Evolutionary conservation across 2,329 filamentous ascomycete species (phyloP).

Genomic region (Truncatella angustata): DNA sequence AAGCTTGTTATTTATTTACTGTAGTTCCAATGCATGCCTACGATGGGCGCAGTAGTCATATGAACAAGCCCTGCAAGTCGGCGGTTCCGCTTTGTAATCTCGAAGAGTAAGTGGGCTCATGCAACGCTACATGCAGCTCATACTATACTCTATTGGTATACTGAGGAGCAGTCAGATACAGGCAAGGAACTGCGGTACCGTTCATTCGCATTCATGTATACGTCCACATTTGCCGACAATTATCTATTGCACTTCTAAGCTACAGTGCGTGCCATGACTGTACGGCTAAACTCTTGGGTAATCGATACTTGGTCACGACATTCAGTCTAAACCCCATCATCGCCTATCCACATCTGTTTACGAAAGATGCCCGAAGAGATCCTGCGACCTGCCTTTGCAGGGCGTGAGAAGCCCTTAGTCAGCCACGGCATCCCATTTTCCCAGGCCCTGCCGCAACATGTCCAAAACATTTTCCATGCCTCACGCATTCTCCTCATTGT

Average conservation of each 20-base stretch:
- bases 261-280: no score
- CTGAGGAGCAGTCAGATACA: no score
- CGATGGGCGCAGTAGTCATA: no score
- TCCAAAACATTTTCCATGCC: constrained; percentile 37
- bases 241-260: no score
- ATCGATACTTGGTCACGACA: background rate
- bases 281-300: background rate
- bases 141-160: background rate
- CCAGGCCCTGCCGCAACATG: constrained; percentile 42
- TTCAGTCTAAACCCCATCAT: background rate
- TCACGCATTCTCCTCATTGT: constrained; percentile 48
- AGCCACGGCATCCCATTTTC: constrained; percentile 47
- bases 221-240: no score
- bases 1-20: no score
- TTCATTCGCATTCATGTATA: no score
- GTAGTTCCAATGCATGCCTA: no score
- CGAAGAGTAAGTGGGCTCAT: background rate
- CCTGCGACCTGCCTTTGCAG: constrained; percentile 19
- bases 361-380: constrained; percentile 11
- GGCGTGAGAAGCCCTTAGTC: constrained; percentile 26
- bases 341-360: no score
- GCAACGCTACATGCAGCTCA: background rate
- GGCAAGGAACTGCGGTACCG: no score
- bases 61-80: no score
- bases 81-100: background rate